Evolutionary conservation across 2,329 filamentous ascomycete species (phyloP), one percentile per base, ranked within the genome.

Genomic region (Saccharata proteae): DNA sequence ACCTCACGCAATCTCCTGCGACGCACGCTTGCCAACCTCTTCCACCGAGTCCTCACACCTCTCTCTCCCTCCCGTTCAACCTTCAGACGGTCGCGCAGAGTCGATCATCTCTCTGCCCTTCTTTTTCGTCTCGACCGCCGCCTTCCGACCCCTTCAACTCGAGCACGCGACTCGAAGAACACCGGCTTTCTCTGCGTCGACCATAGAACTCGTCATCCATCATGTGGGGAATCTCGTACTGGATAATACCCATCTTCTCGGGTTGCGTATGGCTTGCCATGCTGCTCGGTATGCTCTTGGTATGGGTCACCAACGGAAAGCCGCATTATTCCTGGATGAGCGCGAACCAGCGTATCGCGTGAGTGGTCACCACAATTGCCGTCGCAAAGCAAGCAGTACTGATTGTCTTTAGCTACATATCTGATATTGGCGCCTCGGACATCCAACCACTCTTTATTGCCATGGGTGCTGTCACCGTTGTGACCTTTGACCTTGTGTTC

Each of bases 401-500:
- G 37, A 35, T 15, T 29, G 20, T 26, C 10, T 9, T 17, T n/a
- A 43, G 39, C 13, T 58, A 54, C 44, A 54, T 54, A 20, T 36
- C 35, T 6, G 18, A 77, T 45, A 57, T 76, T 35, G 74, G 71
- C 29, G 72, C 72, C 0, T 56, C 62, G 31, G 55, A 63, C 16
- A 66, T 86, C 12, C 80, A 86, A 50, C 81, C 82, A 3, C 65
- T 88, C 39, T 90, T 90, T 62, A 77, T 90, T 46, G 64, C 75
- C 19, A 78, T 81, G 44, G 76, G 70, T 46, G 61, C 65, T 32
- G 59, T 83, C 20, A 85, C 80, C 4, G 80, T 83, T 14, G 63
- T 92, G 29, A 77, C 81, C 39, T 77, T 98, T 47, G 80, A 93
- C 58, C 57, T 83, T 6, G 74, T 79, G 16, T 90, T 98, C 50